Conservation (phyloP, 2,329 filamentous ascomycete genomes). For the Sporothrix sp. region DNA sequence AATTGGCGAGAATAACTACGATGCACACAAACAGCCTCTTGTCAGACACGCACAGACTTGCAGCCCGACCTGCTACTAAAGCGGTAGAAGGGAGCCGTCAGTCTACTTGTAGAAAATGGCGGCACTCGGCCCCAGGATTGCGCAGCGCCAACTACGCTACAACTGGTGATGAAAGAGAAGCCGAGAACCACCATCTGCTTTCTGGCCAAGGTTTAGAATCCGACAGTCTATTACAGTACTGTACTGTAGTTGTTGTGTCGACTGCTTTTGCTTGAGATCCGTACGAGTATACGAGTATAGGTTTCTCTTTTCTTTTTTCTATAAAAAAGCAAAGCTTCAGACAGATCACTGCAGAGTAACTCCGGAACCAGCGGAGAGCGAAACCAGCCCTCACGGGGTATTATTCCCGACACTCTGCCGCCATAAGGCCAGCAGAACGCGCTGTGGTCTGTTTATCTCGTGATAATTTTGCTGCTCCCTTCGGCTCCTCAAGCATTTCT, state of each 20-base stretch:
- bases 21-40: too few relatives aligned
- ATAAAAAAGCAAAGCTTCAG: too few relatives aligned
- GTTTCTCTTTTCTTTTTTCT: too few relatives aligned
- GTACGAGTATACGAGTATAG: too few relatives aligned
- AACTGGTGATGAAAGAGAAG: background rate
- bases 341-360: too few relatives aligned
- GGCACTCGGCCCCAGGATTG: constrained; percentile 5
- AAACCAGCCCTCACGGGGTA: background rate
- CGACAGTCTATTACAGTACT: background rate
- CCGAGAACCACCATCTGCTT: background rate
- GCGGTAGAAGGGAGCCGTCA: background rate
- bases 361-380: background rate
- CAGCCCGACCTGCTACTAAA: too few relatives aligned
- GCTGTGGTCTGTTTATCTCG: constrained; percentile 2
- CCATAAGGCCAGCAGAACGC: background rate
- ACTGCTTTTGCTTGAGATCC: too few relatives aligned
- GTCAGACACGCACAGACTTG: too few relatives aligned
- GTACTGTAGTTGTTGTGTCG: too few relatives aligned
- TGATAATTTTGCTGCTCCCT: background rate
- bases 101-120: too few relatives aligned
- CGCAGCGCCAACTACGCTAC: constrained; percentile 1
- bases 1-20: too few relatives aligned
- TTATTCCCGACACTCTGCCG: background rate
- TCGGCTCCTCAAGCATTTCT: background rate
- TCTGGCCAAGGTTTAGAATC: too few relatives aligned